Base-by-base conservation (phyloP, 1,284 basidiomycete genomes). In the Ceratobasidium sp. region DNA sequence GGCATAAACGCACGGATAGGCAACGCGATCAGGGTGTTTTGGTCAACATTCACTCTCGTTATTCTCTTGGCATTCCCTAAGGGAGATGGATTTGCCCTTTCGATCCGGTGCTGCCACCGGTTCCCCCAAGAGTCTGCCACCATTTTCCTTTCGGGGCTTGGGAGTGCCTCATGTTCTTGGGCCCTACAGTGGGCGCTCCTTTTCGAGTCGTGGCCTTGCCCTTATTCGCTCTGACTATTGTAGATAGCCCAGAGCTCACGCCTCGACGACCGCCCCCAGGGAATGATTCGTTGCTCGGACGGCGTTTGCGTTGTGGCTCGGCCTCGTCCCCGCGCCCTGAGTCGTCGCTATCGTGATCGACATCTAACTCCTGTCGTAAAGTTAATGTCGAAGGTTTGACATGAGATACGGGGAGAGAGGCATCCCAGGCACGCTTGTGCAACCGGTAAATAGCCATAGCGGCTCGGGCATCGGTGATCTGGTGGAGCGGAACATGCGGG, bases 371-470 rank as follows among this genome's bases (percentile, higher is more conserved):
- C 32, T 41, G 63, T 35, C 16, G 47, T 2, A 38, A 11, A 11
- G 28, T 30, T 9, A 7, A 13, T 16, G 23, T 47, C 13, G 64
- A 13, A 26, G 32, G 30, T 21, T 38, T 52, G 41, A 70, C 18
- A 28, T 73, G 50, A 2, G 64, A 59, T 5, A 72, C 47, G 32
- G 73, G 76, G 30, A 84, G 76, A 21, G 82, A 80, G 57, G 82
- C 81, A 73, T 98, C 96, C 95, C 95, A 98, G 64, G 89, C 87
- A 73, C 88, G 88, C 78, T 93, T 91, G 80, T 97, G 87, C n/a
- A 97, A 80, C 7, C 95, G 86, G 81, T 94, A 99, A 28, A 98
- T 84, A 0, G 95, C 96, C 95, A 99, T 98, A 0, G 97, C 95
- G 0, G 96, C 96, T 58, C 95, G 86, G 1, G 97, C 96, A 80